Conservation (phyloP, 257 asterid genomes). For the Jacaranda mimosifolia region DNA sequence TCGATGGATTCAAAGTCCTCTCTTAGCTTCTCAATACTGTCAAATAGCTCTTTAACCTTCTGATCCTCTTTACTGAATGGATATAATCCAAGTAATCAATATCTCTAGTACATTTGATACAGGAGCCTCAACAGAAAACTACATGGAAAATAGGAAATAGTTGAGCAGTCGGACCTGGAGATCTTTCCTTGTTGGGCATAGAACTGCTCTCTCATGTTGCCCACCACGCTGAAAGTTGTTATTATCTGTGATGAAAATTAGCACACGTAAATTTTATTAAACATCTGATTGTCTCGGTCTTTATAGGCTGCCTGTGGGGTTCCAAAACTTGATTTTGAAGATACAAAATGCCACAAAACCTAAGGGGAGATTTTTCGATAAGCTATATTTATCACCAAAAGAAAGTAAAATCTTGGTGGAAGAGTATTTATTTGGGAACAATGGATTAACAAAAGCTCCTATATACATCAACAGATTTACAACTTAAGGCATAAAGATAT, state of each 20-base stretch:
- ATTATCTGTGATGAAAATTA: constrained; percentile 61
- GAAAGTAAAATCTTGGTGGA: not conserved
- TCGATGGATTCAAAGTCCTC: constrained; percentile 77
- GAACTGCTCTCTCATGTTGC: constrained; percentile 88
- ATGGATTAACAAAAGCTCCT: constrained; percentile 12
- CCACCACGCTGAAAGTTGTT: constrained; percentile 88
- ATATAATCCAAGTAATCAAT: constrained; percentile 28
- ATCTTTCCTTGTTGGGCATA: constrained; percentile 67
- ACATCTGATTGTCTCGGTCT: not conserved
- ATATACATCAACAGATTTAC: not conserved
- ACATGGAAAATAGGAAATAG: constrained; percentile 26
- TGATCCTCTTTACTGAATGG: constrained; percentile 77
- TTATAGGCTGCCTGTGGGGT: not conserved
- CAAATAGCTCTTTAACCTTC: constrained; percentile 73
- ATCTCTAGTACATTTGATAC: not conserved
- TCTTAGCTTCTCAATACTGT: constrained; percentile 74
- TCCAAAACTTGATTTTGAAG: not conserved
- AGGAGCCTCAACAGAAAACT: constrained; percentile 4
- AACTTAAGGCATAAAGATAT: not conserved
- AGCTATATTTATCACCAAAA: constrained; percentile 19
- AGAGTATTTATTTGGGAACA: not conserved
- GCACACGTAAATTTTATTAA: not conserved
- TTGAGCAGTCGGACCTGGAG: constrained; percentile 61
- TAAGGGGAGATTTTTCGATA: not conserved
- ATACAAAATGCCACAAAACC: not conserved